Conservation (phyloP, 257 asterid genomes). For the Pogostemon cablin region DNA sequence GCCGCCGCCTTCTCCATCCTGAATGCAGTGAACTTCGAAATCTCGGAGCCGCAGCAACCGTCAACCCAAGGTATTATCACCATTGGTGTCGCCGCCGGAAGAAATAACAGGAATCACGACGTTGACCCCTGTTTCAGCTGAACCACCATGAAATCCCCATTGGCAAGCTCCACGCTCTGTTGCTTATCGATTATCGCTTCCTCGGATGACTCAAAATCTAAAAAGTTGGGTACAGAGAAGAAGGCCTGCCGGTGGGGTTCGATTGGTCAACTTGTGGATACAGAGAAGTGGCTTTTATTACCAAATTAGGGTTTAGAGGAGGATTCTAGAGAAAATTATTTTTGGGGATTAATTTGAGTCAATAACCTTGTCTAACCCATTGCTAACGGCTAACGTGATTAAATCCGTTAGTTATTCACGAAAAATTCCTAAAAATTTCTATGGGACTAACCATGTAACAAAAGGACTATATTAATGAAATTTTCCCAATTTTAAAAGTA, state of each 20-base stretch:
- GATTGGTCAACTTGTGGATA: conserved; percentile 61
- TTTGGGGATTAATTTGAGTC: too few relatives aligned
- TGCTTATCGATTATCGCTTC: conserved; percentile 63
- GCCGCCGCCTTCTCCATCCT: conserved; percentile 63
- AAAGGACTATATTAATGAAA: too few relatives aligned
- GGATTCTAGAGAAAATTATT: too few relatives aligned
- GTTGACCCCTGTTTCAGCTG: conserved; percentile 65
- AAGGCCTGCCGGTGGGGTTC: conserved; percentile 47
- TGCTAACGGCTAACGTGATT: too few relatives aligned
- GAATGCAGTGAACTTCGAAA: conserved; percentile 69
- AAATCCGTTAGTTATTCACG: too few relatives aligned
- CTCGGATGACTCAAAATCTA: conserved; percentile 71
- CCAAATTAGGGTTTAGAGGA: too few relatives aligned
- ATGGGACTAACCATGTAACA: too few relatives aligned
- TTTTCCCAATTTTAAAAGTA: too few relatives aligned
- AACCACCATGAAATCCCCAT: conserved; percentile 64
- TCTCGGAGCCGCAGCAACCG: conserved; percentile 59
- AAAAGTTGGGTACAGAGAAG: conserved; percentile 59
- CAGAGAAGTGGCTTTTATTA: conserved; percentile 35
- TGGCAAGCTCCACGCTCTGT: conserved; percentile 66
- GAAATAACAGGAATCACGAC: conserved; percentile 71
- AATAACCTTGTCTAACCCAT: too few relatives aligned
- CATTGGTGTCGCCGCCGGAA: conserved; percentile 44
- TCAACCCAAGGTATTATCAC: conserved; percentile 64
- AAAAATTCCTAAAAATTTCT: too few relatives aligned